Percentiles rank a stretch among this genome's conserved stretches.
Conservation (phyloP, 768 basidiomycete species). For the Xerocomellus chrysenteron region DNA sequence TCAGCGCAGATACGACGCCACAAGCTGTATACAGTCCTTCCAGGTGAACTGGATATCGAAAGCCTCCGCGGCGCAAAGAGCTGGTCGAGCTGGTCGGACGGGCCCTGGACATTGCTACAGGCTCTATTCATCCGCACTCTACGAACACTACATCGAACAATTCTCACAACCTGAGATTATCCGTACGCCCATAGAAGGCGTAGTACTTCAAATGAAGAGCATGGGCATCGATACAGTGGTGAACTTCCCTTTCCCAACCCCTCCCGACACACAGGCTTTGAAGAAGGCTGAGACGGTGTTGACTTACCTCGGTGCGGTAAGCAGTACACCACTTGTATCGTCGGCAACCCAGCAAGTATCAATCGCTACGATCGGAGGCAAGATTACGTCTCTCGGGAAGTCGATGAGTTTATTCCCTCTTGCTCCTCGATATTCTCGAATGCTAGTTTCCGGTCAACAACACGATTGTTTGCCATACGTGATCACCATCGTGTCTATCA, state of each 20-base stretch:
- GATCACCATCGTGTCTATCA: conserved; percentile 83
- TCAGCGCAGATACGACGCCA: conserved; percentile 79
- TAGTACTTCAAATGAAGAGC: conserved; percentile 97
- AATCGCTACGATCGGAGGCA: conserved; percentile 43
- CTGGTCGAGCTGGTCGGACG: conserved; percentile 95
- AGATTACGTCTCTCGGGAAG: conserved; percentile 87
- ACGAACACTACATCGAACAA: conserved; percentile 86
- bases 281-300: conserved; percentile 81
- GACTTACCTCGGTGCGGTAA: conserved; percentile 80
- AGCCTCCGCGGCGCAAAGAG: conserved; percentile 89
- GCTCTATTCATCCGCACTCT: conserved; percentile 93
- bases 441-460: conserved; percentile 84
- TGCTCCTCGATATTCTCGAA: conserved; percentile 91
- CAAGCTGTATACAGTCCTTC: conserved; percentile 87
- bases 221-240: conserved; percentile 97
- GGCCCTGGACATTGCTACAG: conserved; percentile 99
- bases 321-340: conserved; percentile 29
- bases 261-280: conserved; percentile 77
- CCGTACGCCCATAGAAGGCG: conserved; percentile 94
- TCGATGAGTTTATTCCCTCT: conserved; percentile 94
- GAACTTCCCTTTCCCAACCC: conserved; percentile 98
- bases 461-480: conserved; percentile 92
- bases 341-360: conserved; percentile 12
- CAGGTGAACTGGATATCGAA: conserved; percentile 93
- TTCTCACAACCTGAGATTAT: conserved; percentile 91